phyloP scores from a whole-genome alignment of 768 basidiomycete species.

The Vishniacozyma victoriae region DNA sequence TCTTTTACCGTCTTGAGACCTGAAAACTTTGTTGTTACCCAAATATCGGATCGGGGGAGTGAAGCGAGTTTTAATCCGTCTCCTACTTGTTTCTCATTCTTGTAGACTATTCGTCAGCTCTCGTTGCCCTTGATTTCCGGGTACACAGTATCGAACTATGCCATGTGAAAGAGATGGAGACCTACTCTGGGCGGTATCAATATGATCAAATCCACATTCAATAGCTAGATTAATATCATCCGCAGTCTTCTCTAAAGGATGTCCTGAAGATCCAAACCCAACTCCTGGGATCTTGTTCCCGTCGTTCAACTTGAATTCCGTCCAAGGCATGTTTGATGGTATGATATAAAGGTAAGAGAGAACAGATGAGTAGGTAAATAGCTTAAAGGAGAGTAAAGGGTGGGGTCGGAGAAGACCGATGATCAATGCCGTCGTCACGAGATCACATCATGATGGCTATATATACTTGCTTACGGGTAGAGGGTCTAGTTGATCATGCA shows the following conservation, averaged over 20 bases:
- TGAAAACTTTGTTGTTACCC: conserved; percentile 40
- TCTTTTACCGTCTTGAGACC: conserved; percentile 12
- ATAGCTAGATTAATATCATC: conserved; percentile 39
- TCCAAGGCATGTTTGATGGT: conserved; percentile 19
- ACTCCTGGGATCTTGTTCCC: conserved; percentile 43
- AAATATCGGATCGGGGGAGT: conserved; percentile 30
- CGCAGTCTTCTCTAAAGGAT: conserved; percentile 31
- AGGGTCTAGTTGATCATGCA: no score
- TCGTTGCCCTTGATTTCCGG: neutral
- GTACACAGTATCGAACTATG: no score
- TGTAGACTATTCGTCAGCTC: conserved; percentile 39
- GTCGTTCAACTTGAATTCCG: conserved; percentile 40
- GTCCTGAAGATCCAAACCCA: conserved; percentile 46
- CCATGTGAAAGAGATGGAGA: no score
- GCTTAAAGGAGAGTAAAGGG: no score
- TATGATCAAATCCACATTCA: conserved; percentile 39
- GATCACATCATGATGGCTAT: no score
- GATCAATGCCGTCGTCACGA: no score
- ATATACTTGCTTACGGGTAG: no score
- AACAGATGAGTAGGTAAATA: neutral
- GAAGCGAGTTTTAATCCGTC: conserved; percentile 29
- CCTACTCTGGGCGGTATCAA: conserved; percentile 39
- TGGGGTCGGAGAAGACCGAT: no score
- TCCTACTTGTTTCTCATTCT: conserved; percentile 40
- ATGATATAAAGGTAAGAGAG: neutral